Percentiles rank a stretch among this genome's conserved stretches.
phyloP scores from a whole-genome alignment of 345 rosid species.

The Euclidium syriacum region DNA sequence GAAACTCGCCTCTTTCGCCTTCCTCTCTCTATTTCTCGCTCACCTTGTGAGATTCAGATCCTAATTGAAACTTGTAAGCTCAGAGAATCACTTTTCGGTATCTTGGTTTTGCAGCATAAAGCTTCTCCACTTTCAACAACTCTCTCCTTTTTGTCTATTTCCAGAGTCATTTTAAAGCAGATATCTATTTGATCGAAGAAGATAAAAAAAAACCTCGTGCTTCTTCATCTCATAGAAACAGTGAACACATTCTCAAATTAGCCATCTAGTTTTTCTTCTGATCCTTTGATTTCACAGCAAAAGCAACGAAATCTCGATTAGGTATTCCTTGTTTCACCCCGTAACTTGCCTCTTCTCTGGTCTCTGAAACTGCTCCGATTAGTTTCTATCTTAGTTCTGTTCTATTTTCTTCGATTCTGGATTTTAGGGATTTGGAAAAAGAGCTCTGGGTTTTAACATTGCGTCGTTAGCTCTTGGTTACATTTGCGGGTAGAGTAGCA shows the following conservation, averaged over 20 bases:
- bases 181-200: conserved; percentile 14
- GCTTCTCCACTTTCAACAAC: conserved; percentile 1
- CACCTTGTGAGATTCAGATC: conserved; percentile 22
- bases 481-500: neutral
- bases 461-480: neutral
- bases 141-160: neutral
- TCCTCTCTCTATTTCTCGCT: neutral
- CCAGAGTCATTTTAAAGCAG: neutral
- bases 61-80: neutral
- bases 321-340: neutral
- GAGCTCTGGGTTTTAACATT: conserved; percentile 16
- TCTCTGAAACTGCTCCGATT: neutral
- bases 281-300: conserved; percentile 5
- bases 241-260: neutral
- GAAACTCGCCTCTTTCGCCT: neutral
- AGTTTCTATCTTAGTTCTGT: neutral
- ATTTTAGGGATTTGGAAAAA: conserved; percentile 1
- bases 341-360: neutral
- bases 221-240: neutral
- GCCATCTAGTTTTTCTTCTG: neutral
- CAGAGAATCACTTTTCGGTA: neutral
- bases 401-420: neutral
- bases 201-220: conserved; percentile 11
- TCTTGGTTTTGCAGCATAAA: neutral
- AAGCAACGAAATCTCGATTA: conserved; percentile 8